Evolutionary conservation across 2,329 filamentous ascomycete species (phyloP).

Genomic region (Venturia pyrina): DNA sequence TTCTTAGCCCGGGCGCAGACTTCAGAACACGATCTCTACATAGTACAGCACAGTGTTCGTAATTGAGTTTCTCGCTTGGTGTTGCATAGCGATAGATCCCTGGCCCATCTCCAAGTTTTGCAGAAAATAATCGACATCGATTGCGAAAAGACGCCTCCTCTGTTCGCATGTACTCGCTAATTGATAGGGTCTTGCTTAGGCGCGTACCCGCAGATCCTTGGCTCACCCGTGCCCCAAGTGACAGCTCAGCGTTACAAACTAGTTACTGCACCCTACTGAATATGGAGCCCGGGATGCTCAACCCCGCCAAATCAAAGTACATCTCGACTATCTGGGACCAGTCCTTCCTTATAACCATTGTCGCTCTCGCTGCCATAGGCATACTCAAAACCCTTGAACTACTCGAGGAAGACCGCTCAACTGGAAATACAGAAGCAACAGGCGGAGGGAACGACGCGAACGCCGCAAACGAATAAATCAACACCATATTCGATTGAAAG

Average conservation of each 20-base stretch:
- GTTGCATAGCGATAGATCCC: too few relatives aligned
- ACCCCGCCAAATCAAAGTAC: background rate
- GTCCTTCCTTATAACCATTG: constrained; percentile 11
- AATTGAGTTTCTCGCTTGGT: too few relatives aligned
- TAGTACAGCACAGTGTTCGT: too few relatives aligned
- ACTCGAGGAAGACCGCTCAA: constrained; percentile 3
- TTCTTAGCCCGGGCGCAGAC: too few relatives aligned
- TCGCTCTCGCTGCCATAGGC: constrained; percentile 4
- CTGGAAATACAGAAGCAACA: background rate
- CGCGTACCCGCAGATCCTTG: background rate
- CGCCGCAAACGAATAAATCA: constrained; percentile 5
- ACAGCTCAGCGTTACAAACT: background rate
- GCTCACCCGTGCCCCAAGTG: background rate
- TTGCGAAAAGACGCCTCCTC: background rate
- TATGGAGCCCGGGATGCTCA: background rate
- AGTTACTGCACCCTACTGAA: background rate
- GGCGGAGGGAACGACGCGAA: background rate
- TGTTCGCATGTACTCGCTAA: background rate
- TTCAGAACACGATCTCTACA: too few relatives aligned
- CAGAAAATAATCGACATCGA: too few relatives aligned
- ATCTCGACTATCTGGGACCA: constrained; percentile 4
- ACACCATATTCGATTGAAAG: background rate
- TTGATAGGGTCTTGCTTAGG: background rate
- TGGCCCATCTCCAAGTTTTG: too few relatives aligned
- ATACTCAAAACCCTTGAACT: constrained; percentile 1